These are phyloP conservation scores for Fonsecaea pugnacius DNA, from an alignment of 2,329 filamentous ascomycete genomes.

Conservation along the genomic window DNA sequence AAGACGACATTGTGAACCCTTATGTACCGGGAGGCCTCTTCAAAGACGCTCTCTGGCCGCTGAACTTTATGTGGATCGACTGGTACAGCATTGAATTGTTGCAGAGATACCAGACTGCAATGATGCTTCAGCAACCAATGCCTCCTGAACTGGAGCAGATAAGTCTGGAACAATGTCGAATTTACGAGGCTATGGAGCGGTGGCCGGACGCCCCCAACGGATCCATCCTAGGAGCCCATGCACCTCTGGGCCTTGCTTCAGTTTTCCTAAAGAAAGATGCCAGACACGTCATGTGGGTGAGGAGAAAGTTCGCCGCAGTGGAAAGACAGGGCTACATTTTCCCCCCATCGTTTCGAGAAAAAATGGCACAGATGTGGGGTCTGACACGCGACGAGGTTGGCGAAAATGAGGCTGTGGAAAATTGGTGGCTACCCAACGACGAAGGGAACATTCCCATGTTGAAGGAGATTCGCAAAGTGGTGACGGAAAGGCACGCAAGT, in stretches of 20 bases:
- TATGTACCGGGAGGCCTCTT: slow-evolving; percentile 73
- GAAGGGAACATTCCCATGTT: slow-evolving; percentile 76
- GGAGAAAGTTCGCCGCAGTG: slow-evolving; percentile 75
- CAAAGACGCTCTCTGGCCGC: slow-evolving; percentile 69
- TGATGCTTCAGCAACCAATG: slow-evolving; percentile 57
- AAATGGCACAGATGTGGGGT: slow-evolving; percentile 74
- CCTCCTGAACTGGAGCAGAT: slow-evolving; percentile 62
- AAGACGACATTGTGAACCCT: slow-evolving; percentile 74
- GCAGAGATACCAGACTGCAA: slow-evolving; percentile 74
- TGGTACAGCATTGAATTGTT: slow-evolving; percentile 79
- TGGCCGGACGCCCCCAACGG: slow-evolving; percentile 74
- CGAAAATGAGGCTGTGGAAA: slow-evolving; percentile 62
- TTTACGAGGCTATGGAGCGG: slow-evolving; percentile 76
- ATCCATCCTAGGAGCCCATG: slow-evolving; percentile 72
- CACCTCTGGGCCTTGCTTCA: slow-evolving; percentile 73
- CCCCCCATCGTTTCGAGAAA: slow-evolving; percentile 71
- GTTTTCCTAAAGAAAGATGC: slow-evolving; percentile 79
- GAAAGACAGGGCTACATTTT: slow-evolving; percentile 83
- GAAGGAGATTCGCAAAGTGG: slow-evolving; percentile 76
- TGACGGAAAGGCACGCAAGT: slow-evolving; percentile 67
- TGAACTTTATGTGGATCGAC: slow-evolving; percentile 76
- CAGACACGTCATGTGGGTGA: slow-evolving; percentile 76
- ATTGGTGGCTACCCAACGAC: slow-evolving; percentile 89
- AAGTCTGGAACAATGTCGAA: slow-evolving; percentile 72
- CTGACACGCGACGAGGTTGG: slow-evolving; percentile 50